Evolutionary conservation across 768 basidiomycete genomes (phyloP), one percentile per base, ranked within the genome.

Genomic region (Trametes maxima): DNA sequence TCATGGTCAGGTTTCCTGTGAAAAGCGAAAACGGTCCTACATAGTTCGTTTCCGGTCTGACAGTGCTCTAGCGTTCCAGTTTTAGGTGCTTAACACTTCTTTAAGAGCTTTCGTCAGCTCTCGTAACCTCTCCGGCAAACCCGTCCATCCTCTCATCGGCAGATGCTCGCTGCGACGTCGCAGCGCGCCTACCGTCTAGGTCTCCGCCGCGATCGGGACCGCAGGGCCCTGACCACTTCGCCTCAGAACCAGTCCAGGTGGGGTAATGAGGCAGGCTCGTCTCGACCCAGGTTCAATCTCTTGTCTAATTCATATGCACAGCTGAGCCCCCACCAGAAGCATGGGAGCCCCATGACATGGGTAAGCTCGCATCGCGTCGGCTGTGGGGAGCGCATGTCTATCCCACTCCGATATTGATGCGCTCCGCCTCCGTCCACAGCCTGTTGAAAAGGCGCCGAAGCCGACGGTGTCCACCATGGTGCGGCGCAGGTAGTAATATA

Each of bases 141-240:
- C 28, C 47, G 16, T 25, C 47, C 4, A 2, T 16, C 17, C 24
- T 37, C 11, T 33, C 4, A 7, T 13, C 57, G 57, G 57, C 1
- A 13, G 48, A 58, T 58, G 40, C 43, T 58, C 57, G 57, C 49
- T 21, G 48, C 48, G 57, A 58, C 33, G 48, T 58, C 48, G 57
- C 57, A 21, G 57, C 57, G 46, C 37, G 6, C 2, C 33, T 19
- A 5, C 49, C 8, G 17, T 19, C 36, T 4, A 7, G 4, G 19
- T 17, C 33, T 3, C 16, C 8, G 19, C 24, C 22, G 21, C 45
- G 6, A 2, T 46, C 28, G 28, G 8, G 4, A 33, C 28, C 28
- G 19, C 8, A 45, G 44, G 14, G 12, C 3, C 39, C 14, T 11
- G 12, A 40, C 39, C 17, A n/a, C 39, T 19, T 19, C n/a, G 2